These are phyloP conservation scores for Hibiscus syriacus DNA, from an alignment of 345 rosid genomes.

Conservation along the genomic window DNA sequence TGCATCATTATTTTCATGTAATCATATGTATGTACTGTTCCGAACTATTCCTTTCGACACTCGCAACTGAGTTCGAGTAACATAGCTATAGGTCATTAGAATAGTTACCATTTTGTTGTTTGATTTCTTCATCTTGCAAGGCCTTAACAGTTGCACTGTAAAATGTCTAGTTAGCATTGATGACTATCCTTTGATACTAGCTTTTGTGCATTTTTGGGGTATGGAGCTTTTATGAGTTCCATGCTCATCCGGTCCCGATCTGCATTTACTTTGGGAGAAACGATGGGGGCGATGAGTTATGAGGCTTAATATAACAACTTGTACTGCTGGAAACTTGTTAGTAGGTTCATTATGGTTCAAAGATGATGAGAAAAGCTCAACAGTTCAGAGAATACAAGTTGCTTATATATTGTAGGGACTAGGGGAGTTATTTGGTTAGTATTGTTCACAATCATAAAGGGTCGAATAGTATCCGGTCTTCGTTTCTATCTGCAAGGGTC, in stretches of 20 bases:
- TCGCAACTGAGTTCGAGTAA: too few species aligned
- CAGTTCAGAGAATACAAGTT: not conserved
- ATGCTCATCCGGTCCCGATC: not conserved
- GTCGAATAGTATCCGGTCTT: not conserved
- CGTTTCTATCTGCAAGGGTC: not conserved
- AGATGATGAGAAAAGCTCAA: not conserved
- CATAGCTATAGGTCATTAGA: not conserved
- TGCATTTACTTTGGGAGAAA: not conserved
- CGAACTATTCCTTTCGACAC: not conserved
- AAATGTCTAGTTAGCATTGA: not conserved
- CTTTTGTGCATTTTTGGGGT: not conserved
- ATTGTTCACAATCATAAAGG: not conserved
- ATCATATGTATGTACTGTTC: not conserved
- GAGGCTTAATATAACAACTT: not conserved
- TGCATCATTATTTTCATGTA: not conserved
- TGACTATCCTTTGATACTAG: not conserved
- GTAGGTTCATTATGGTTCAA: not conserved
- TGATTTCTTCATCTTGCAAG: not conserved
- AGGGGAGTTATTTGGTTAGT: not conserved
- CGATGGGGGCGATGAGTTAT: not conserved
- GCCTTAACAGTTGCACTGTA: not conserved
- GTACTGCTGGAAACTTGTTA: not conserved
- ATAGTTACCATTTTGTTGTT: too few species aligned
- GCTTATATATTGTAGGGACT: not conserved
- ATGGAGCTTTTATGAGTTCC: constrained; percentile 1